Evolutionary conservation across 371 early-diverging fungal species (phyloP), one percentile per base, ranked within the genome.

Genomic region (Mortierella sp.): DNA sequence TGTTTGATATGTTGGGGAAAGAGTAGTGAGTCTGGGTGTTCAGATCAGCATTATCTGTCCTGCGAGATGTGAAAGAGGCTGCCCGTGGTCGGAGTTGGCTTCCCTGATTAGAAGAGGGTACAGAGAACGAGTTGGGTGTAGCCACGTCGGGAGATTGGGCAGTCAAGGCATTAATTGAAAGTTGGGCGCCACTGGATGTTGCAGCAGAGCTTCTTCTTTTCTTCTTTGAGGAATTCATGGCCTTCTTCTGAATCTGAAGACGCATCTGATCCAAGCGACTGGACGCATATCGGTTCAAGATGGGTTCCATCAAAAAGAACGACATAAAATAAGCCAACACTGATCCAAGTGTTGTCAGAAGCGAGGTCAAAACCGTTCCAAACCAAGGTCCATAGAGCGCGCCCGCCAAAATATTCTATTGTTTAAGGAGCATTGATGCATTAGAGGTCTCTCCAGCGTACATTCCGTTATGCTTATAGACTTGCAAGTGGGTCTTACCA

Each of bases 381-480:
- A 73, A 68, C 70, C 81, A 72, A 17, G 83, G 77, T 51, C 83
- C 83, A 66, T 83, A 83, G 12, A 83, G 49, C 17, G 83, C 83
- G 12, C 83, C 83, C 15, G 83, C 83, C 55, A 83, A 55, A 42
- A 83, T 73, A 43, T 83, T 83, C 83, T 83, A 55, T 32, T 22
- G 51, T 31, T 37, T 17, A 45, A 45, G n/a, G 22, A 3, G 45
- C 17, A 45, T 19, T n/a, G n/a, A 45, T 3, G n/a, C 19, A 19
- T 45, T 22, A 45, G 45, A 45, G n/a, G n/a, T n/a, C n/a, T 45
- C 37, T 7, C 10, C 10, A 10, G 10, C 37, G 37, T 10, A 37
- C 37, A 37, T 37, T 37, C 7, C 7, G 37, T 10, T 37, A 7
- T 37, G 37, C 37, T 7, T 37, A 2, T 19, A 58, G 7, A 57